These are phyloP conservation scores for Trichomonascus vanleenenianus DNA, from an alignment of 805 yeast species.

Conservation along the genomic window DNA sequence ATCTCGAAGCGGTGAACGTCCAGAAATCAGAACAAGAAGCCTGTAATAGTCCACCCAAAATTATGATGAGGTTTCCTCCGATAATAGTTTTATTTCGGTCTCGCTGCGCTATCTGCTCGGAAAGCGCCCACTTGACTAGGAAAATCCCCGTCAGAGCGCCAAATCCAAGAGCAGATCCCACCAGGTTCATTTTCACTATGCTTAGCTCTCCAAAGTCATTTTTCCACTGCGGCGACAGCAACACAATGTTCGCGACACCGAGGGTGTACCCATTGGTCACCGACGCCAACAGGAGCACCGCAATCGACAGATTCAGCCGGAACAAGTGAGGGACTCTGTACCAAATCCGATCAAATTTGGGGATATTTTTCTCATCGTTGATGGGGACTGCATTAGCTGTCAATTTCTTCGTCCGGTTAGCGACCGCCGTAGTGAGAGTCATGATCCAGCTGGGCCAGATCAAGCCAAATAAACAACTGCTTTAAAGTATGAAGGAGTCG, in stretches of 20 bases:
- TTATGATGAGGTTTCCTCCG: not conserved
- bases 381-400: too few relatives aligned
- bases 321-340: not conserved
- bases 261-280: not conserved
- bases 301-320: not conserved
- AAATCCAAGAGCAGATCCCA: not conserved
- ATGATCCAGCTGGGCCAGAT: too few relatives aligned
- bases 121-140: not conserved
- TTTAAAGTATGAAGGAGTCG: too few relatives aligned
- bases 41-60: not conserved
- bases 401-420: too few relatives aligned
- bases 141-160: not conserved
- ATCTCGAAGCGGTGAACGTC: not conserved
- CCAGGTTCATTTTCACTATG: not conserved
- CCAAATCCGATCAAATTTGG: not conserved
- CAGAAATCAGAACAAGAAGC: not conserved
- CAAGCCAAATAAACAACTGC: too few relatives aligned
- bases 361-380: too few relatives aligned
- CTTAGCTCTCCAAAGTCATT: not conserved
- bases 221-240: conserved; percentile 1
- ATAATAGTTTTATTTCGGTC: not conserved
- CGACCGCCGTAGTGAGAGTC: too few relatives aligned
- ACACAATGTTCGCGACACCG: not conserved
- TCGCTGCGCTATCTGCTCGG: not conserved
- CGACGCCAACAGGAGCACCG: not conserved